phyloP scores from a whole-genome alignment of 1,284 basidiomycete species.

The Tilletia walkeri region DNA sequence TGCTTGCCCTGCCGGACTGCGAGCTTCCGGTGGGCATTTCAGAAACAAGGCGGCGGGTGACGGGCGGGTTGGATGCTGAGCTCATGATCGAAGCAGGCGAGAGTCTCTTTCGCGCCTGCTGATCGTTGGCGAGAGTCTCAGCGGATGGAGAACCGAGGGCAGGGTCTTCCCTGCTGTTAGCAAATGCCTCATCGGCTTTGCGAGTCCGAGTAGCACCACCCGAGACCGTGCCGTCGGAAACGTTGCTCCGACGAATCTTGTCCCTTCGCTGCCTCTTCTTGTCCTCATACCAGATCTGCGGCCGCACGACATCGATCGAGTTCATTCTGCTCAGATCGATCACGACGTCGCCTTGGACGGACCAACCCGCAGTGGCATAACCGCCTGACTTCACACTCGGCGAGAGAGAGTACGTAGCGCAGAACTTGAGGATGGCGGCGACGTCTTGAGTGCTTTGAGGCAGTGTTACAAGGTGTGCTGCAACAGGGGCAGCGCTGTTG shows the following conservation, averaged over 20 bases:
- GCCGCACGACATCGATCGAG: slow-evolving; percentile 67
- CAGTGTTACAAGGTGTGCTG: slow-evolving; percentile 7
- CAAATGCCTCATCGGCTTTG: slow-evolving; percentile 24
- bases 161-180: not conserved
- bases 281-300: slow-evolving; percentile 55
- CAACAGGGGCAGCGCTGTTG: slow-evolving; percentile 6
- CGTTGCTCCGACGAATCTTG: not conserved
- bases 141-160: too few species aligned
- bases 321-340: slow-evolving; percentile 70
- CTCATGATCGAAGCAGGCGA: not conserved
- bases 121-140: too few species aligned
- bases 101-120: not conserved
- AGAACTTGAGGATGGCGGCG: slow-evolving; percentile 59
- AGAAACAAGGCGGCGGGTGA: too few species aligned
- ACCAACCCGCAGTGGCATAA: slow-evolving; percentile 83
- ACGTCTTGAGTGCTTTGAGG: not conserved
- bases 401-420: slow-evolving; percentile 67
- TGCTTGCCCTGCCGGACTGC: slow-evolving; percentile 21
- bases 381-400: slow-evolving; percentile 83
- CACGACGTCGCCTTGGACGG: slow-evolving; percentile 77
- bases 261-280: not conserved
- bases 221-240: too few species aligned
- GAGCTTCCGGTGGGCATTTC: too few species aligned
- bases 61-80: too few species aligned
- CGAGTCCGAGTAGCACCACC: slow-evolving; percentile 17